Evolutionary conservation across 2,329 filamentous ascomycete species (phyloP).

Genomic region (Alternaria hordeiaustralica): DNA sequence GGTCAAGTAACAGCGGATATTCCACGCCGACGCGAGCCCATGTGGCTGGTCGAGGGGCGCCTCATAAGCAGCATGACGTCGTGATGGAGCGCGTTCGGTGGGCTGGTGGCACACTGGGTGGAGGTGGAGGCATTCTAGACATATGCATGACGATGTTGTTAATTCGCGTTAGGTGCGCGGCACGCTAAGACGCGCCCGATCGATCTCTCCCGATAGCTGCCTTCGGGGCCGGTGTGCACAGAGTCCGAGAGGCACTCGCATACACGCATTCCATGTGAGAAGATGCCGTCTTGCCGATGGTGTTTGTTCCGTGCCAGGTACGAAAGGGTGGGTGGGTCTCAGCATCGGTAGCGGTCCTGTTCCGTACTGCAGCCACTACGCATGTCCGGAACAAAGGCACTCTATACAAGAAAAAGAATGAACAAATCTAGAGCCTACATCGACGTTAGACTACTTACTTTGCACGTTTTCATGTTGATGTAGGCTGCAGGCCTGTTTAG

Average conservation of each 20-base stretch:
- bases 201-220: background rate
- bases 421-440: too few relatives aligned
- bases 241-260: background rate
- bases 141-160: conserved; percentile 32
- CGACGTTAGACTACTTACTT: too few relatives aligned
- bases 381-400: background rate
- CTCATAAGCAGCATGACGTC: conserved; percentile 28
- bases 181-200: conserved; percentile 20
- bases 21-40: background rate
- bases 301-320: background rate
- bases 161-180: conserved; percentile 19
- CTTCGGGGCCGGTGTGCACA: conserved; percentile 4
- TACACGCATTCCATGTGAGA: background rate
- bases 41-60: conserved; percentile 6
- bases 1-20: conserved; percentile 6
- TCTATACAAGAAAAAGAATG: too few relatives aligned
- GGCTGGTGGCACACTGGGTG: conserved; percentile 17
- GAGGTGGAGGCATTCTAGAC: conserved; percentile 19
- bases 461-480: too few relatives aligned
- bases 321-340: background rate
- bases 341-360: background rate
- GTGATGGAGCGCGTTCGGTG: conserved; percentile 11
- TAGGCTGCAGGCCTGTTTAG: too few relatives aligned
- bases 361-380: background rate
- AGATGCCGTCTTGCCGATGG: background rate